phyloP scores from a whole-genome alignment of 805 yeast species.

The Candida oleophila region DNA sequence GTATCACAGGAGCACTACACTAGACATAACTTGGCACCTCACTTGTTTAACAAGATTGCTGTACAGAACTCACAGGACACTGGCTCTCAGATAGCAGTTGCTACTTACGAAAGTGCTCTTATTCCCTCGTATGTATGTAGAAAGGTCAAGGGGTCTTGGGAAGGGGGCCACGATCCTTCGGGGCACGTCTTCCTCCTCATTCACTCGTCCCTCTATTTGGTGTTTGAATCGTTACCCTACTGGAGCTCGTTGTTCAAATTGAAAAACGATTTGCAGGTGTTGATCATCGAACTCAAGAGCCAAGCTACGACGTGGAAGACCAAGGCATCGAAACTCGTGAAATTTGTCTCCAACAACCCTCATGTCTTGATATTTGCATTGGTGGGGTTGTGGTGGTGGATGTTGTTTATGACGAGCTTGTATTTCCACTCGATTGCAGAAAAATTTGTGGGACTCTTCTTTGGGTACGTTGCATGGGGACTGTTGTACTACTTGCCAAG shows the following conservation, averaged over 20 bases:
- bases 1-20: slow-evolving; percentile 14
- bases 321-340: neutral
- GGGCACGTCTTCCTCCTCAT: slow-evolving; percentile 86
- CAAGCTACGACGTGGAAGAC: slow-evolving; percentile 1
- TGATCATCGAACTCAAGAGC: neutral
- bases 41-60: slow-evolving; percentile 11
- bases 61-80: neutral
- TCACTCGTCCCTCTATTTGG: slow-evolving; percentile 61
- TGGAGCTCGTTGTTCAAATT: slow-evolving; percentile 27
- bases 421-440: slow-evolving; percentile 83
- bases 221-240: slow-evolving; percentile 56
- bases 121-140: slow-evolving; percentile 37
- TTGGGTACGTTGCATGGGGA: slow-evolving; percentile 54
- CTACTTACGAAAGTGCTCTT: slow-evolving; percentile 10
- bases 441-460: slow-evolving; percentile 66
- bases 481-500: slow-evolving; percentile 45
- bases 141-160: slow-evolving; percentile 53
- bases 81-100: neutral
- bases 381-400: slow-evolving; percentile 71
- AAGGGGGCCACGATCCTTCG: slow-evolving; percentile 96
- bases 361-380: slow-evolving; percentile 23
- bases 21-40: slow-evolving; percentile 5
- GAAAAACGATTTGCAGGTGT: slow-evolving; percentile 1
- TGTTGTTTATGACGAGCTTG: slow-evolving; percentile 79
- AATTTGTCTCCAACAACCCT: slow-evolving; percentile 21